A percentile compares a stretch with the other conserved stretches of the same genome.
These are phyloP conservation scores for Fusarium stilboides DNA, from an alignment of 2,329 filamentous ascomycete species.

Conservation along the genomic window DNA sequence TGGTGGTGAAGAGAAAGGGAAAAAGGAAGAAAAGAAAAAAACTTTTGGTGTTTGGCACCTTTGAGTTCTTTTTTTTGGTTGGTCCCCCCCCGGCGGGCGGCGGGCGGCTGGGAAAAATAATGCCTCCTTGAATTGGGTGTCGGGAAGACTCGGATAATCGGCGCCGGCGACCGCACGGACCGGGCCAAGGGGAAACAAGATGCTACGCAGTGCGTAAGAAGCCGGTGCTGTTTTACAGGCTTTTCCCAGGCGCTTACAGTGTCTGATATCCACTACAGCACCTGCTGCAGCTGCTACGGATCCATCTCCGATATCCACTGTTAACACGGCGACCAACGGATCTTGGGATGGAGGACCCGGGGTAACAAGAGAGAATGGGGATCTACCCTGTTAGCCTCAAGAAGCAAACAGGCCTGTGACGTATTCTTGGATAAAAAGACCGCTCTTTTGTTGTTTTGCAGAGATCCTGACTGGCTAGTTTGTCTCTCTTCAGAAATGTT, in stretches of 20 bases:
- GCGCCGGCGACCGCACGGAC: slow-evolving; percentile 49
- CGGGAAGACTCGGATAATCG: slow-evolving; percentile 54
- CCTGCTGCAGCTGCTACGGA: slow-evolving; percentile 5
- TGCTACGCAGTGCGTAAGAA: slow-evolving; percentile 31
- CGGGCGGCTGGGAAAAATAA: slow-evolving; percentile 42
- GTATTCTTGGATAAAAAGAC: slow-evolving; percentile 19
- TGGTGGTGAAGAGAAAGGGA: slow-evolving; percentile 30
- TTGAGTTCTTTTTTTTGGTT: slow-evolving; percentile 50
- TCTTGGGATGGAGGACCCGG: slow-evolving; percentile 23
- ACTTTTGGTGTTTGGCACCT: slow-evolving; percentile 33
- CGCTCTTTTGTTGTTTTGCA: slow-evolving; percentile 16
- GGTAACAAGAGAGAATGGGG: slow-evolving; percentile 27
- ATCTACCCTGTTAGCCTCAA: slow-evolving; percentile 35
- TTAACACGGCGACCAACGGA: slow-evolving; percentile 9
- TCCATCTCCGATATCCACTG: slow-evolving; percentile 19
- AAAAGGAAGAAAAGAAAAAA: slow-evolving; percentile 42
- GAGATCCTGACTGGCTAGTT: slow-evolving; percentile 18
- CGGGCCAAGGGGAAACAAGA: slow-evolving; percentile 46
- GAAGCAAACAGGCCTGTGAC: slow-evolving; percentile 32
- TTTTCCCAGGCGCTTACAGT: slow-evolving; percentile 16
- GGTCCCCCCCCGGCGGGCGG: slow-evolving; percentile 19
- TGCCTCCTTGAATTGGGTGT: slow-evolving; percentile 41
- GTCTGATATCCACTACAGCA: slow-evolving; percentile 22
- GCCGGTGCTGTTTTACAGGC: slow-evolving; percentile 13
- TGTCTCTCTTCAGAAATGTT: not conserved